Conservation (phyloP, 257 asterid genomes). For the Fraxinus pennsylvanica region DNA sequence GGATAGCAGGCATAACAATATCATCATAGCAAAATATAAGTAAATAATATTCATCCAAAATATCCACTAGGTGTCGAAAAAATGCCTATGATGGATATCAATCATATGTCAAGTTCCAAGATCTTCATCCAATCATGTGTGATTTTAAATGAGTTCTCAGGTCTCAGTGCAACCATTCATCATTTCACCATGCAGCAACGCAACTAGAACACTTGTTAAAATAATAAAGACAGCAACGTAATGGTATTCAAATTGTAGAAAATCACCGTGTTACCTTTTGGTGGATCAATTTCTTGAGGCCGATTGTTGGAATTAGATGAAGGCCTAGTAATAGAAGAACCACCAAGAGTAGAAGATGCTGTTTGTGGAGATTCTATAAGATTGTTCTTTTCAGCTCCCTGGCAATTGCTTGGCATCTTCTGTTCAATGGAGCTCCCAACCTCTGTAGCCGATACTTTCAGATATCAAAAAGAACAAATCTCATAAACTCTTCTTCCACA, state of each 20-base stretch:
- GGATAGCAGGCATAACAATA: neutral
- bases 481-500: slow-evolving; percentile 19
- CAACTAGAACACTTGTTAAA: neutral
- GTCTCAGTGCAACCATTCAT: neutral
- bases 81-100: neutral
- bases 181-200: neutral
- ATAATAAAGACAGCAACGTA: neutral
- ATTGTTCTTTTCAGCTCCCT: slow-evolving; percentile 57
- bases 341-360: slow-evolving; percentile 43
- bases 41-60: neutral
- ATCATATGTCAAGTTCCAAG: neutral
- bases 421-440: slow-evolving; percentile 42
- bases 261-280: slow-evolving; percentile 53
- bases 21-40: neutral
- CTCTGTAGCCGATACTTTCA: slow-evolving; percentile 38
- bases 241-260: neutral
- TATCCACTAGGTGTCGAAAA: slow-evolving; percentile 14
- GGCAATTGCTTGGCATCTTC: slow-evolving; percentile 41
- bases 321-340: slow-evolving; percentile 65
- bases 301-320: slow-evolving; percentile 70
- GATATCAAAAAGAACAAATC: slow-evolving; percentile 24
- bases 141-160: neutral
- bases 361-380: slow-evolving; percentile 45
- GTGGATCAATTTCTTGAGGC: slow-evolving; percentile 60
- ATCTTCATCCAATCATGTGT: neutral